Evolutionary conservation across 768 basidiomycete species (phyloP).

Genomic region (Russula abietina): DNA sequence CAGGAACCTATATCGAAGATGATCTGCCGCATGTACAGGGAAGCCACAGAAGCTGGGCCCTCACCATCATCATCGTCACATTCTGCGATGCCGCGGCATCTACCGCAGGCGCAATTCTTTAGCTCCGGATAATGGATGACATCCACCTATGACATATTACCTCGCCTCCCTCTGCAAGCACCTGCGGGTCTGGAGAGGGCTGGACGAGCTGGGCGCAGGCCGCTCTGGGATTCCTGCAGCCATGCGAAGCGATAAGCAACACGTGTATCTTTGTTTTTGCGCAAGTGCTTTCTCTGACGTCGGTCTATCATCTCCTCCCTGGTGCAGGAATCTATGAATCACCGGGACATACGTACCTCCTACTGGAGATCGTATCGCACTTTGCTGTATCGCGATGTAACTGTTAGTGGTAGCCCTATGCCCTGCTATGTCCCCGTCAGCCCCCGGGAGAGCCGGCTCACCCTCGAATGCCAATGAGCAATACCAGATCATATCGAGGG

Average conservation of each 20-base stretch:
- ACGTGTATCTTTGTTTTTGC: slow-evolving; percentile 7
- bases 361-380: not conserved
- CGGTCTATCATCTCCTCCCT: not conserved
- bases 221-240: not conserved
- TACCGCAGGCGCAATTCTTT: not conserved
- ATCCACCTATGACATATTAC: slow-evolving; percentile 9
- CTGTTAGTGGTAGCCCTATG: slow-evolving; percentile 9
- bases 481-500: not conserved
- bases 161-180: not conserved
- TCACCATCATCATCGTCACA: slow-evolving; percentile 3
- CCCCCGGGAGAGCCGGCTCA: slow-evolving; percentile 1
- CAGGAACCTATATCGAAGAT: slow-evolving; percentile 17
- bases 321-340: not conserved
- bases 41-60: slow-evolving; percentile 13
- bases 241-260: not conserved
- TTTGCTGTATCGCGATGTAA: slow-evolving; percentile 4
- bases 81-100: slow-evolving; percentile 9
- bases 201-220: not conserved
- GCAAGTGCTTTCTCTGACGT: not conserved
- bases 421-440: slow-evolving; percentile 11
- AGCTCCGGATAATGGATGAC: slow-evolving; percentile 5
- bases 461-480: slow-evolving; percentile 8
- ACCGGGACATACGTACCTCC: slow-evolving; percentile 1
- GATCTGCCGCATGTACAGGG: slow-evolving; percentile 17
- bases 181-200: not conserved